Base-by-base conservation (phyloP, 169 alveolate species). In the Plasmodium gonderi region DNA sequence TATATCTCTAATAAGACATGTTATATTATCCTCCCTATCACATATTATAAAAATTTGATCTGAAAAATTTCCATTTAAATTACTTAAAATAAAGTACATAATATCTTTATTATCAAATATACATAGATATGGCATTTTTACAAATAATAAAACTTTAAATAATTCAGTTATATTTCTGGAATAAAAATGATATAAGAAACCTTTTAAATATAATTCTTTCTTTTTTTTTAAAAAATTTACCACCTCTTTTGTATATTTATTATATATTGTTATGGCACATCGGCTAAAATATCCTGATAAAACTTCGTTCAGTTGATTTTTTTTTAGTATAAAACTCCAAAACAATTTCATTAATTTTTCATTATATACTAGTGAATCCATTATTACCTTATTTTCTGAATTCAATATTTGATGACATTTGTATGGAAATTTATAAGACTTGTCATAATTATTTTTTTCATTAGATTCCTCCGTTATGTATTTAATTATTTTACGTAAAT, bases 121-220 rank as follows among this genome's bases (percentile, higher is more conserved):
- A 20, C 78, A 69, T 12, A 83, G 33, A 72, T 83, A 83, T 1
- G 92, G 92, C 17, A 69, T 47, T 23, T 83, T 83, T 12, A 83
- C 92, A 83, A 83, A 83, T 5, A 83, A 64, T 17, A 83, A 26
- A 0, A 83, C 92, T 72, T 83, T 83, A 33, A 83, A 83, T 9
- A 83, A 29, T 49, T 83, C 92, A 2, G 92, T 83, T 47, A 83
- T 83, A 83, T 83, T 83, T 83, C 92, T 83, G 0, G 92, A 83
- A 60, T 83, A 82, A 26, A 82, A 82, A 69, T 82, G 92, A 82
- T 69, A 83, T 20, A 83, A 29, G 77, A 83, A 83, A 0, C 81
- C 92, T 83, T 83, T 83, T 72, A 83, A 83, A 69, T 83, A 83
- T 12, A 83, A 40, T 8, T 83, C 83, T 40, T 69, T 83, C 42